Conservation (phyloP, 768 basidiomycete species). For the Tulasnella sp. region DNA sequence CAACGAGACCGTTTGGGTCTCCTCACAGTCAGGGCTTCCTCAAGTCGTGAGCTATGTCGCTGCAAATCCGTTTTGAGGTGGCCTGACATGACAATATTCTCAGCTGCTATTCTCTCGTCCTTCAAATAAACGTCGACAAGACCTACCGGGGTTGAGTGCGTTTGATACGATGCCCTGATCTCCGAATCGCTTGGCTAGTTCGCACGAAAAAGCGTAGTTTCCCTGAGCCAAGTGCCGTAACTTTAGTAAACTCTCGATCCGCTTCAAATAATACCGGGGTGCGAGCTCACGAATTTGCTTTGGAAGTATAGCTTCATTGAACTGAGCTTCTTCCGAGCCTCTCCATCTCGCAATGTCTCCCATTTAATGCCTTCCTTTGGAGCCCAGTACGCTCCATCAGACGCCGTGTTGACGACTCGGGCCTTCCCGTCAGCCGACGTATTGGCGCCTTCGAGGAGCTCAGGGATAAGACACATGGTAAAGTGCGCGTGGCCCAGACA, state of each 20-base stretch:
- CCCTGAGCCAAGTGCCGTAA: constrained; percentile 31
- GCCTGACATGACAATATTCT: neutral
- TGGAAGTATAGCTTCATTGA: constrained; percentile 10
- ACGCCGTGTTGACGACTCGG: constrained; percentile 24
- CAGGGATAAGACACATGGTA: constrained; percentile 22
- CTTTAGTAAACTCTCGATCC: constrained; percentile 35
- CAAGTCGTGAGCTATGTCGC: neutral
- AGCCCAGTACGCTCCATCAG: constrained; percentile 17
- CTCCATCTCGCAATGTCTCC: constrained; percentile 20
- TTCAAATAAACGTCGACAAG: neutral
- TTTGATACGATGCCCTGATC: constrained; percentile 28
- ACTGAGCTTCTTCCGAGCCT: neutral
- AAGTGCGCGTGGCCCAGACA: constrained; percentile 24
- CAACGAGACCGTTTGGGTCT: no score
- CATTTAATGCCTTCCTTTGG: constrained; percentile 12
- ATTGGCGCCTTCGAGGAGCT: constrained; percentile 20
- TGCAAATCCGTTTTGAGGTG: constrained; percentile 1
- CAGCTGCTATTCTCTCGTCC: neutral
- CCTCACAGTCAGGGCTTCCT: neutral
- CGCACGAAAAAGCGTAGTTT: constrained; percentile 30
- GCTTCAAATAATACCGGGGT: neutral
- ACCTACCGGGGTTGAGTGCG: constrained; percentile 20
- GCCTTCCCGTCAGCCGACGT: constrained; percentile 22
- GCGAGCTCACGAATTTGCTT: constrained; percentile 23
- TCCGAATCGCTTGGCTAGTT: constrained; percentile 25